These are phyloP conservation scores for Cryptosporidium meleagridis DNA, from an alignment of 169 alveolate species.

Conservation along the genomic window DNA sequence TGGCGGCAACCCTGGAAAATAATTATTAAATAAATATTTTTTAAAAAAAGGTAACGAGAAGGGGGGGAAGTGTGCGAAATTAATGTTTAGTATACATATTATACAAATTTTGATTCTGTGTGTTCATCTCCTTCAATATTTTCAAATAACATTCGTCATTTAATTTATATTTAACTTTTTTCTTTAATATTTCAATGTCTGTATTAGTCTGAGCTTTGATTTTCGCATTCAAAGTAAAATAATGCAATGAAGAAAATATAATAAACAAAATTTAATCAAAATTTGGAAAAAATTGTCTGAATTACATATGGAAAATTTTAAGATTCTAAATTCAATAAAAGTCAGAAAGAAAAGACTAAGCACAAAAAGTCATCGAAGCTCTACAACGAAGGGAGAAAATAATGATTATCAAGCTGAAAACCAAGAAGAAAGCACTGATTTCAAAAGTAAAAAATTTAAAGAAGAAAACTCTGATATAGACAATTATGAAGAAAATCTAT, in stretches of 20 bases:
- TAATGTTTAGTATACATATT: background rate
- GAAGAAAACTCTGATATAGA: background rate
- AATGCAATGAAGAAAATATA: background rate
- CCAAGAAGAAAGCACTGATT: background rate
- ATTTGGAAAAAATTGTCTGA: background rate
- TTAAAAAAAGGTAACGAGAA: background rate
- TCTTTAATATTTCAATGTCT: too few species aligned
- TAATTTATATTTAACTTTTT: too few species aligned
- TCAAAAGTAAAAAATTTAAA: background rate
- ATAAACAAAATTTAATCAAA: background rate
- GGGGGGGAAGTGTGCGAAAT: background rate
- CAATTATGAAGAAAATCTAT: background rate
- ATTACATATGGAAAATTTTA: slow-evolving; percentile 9
- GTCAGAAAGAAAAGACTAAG: background rate
- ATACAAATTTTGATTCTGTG: background rate
- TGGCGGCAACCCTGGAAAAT: background rate
- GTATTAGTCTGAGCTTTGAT: background rate
- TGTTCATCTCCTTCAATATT: background rate
- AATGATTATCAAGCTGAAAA: background rate
- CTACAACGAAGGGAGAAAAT: background rate
- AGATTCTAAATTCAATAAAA: slow-evolving; percentile 11
- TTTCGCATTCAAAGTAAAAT: background rate
- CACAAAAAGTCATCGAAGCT: background rate
- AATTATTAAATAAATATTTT: too few species aligned
- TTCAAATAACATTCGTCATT: too few species aligned